Percentiles rank a stretch among this genome's conserved stretches.
phyloP scores from a whole-genome alignment of 371 early-diverging fungal species.

The Mortierella sp. region DNA sequence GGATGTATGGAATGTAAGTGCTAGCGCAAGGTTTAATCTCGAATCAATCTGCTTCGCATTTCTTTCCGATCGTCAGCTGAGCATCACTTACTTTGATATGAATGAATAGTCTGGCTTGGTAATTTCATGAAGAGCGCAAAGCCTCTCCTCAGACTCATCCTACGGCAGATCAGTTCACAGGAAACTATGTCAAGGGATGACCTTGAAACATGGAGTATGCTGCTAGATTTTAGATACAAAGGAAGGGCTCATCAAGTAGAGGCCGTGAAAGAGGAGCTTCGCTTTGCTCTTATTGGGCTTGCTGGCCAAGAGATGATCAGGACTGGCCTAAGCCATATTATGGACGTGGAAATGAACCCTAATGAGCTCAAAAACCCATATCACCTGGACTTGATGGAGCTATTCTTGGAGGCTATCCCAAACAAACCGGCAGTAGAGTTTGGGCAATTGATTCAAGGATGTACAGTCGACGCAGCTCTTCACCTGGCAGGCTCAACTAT shows the following conservation, averaged over 20 bases:
- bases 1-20: conserved; percentile 53
- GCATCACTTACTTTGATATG: neutral
- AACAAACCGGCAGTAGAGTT: conserved; percentile 47
- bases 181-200: conserved; percentile 27
- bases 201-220: conserved; percentile 45
- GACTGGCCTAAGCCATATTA: conserved; percentile 45
- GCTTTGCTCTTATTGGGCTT: conserved; percentile 31
- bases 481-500: conserved; percentile 18
- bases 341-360: conserved; percentile 48
- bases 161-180: conserved; percentile 43
- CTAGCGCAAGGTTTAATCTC: neutral
- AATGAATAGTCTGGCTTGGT: conserved; percentile 46
- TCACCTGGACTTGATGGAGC: conserved; percentile 53
- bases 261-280: conserved; percentile 52
- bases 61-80: neutral
- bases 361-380: conserved; percentile 48
- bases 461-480: conserved; percentile 34
- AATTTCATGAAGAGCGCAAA: conserved; percentile 43
- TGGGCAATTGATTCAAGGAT: conserved; percentile 47
- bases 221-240: conserved; percentile 50
- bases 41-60: neutral
- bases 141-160: conserved; percentile 38
- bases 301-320: conserved; percentile 41
- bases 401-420: conserved; percentile 40
- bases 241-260: conserved; percentile 49